phyloP scores from a whole-genome alignment of 352 stramenopile species.

The Blastocystis sp. region DNA sequence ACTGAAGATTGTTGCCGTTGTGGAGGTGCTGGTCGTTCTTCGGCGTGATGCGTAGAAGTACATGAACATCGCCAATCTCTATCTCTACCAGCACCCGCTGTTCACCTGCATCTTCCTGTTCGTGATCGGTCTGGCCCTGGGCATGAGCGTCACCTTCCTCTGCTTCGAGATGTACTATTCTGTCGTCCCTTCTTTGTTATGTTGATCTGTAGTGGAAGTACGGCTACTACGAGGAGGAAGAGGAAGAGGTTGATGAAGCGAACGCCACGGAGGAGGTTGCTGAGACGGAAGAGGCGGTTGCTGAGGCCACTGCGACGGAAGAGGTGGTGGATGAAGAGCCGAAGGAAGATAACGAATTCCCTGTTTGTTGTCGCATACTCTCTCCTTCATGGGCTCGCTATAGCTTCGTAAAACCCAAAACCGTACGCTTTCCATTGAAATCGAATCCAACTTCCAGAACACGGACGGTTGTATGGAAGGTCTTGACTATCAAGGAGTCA shows the following conservation, averaged over 20 bases:
- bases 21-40: background rate
- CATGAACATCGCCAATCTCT: slow-evolving; percentile 48
- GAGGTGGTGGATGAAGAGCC: background rate
- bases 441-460: background rate
- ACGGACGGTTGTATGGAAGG: background rate
- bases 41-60: slow-evolving; percentile 25
- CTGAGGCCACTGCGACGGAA: background rate
- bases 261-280: background rate
- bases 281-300: background rate
- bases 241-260: background rate
- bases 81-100: slow-evolving; percentile 40
- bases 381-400: too few species aligned
- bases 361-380: background rate
- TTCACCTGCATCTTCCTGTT: slow-evolving; percentile 41
- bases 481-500: slow-evolving; percentile 31
- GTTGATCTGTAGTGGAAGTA: background rate
- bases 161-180: slow-evolving; percentile 40
- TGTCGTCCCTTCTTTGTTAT: background rate
- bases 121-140: slow-evolving; percentile 43
- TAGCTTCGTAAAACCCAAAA: too few species aligned
- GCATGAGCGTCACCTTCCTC: slow-evolving; percentile 39
- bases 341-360: background rate
- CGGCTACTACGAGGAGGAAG: slow-evolving; percentile 11
- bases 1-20: background rate
- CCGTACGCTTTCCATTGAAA: too few species aligned